Conservation (phyloP, 2,329 filamentous ascomycete species). For the Gyromitra esculenta region DNA sequence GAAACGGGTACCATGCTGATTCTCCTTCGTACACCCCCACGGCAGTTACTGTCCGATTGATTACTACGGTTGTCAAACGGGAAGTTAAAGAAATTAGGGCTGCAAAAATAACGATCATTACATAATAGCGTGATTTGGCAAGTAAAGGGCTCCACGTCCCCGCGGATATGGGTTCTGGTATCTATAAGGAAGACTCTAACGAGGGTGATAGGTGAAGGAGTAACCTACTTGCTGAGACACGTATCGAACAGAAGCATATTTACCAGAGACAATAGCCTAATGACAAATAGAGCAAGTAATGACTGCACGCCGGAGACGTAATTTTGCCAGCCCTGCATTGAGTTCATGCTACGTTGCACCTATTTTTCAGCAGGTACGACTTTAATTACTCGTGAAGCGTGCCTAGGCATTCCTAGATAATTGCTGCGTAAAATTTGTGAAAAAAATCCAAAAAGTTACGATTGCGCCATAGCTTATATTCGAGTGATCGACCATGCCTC, state of each 20-base stretch:
- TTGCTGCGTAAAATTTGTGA: background rate
- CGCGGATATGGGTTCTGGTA: background rate
- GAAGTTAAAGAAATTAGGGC: background rate
- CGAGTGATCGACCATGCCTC: constrained; percentile 30
- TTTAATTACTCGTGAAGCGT: background rate
- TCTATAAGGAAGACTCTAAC: background rate
- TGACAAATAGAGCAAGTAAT: background rate
- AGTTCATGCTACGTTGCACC: background rate
- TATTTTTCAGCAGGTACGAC: background rate
- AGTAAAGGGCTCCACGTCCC: background rate
- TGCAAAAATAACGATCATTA: background rate
- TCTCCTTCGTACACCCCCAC: background rate
- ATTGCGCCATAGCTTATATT: background rate
- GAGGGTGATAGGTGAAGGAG: background rate
- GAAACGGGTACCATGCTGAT: background rate
- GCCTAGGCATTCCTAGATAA: background rate
- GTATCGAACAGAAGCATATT: background rate
- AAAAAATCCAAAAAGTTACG: background rate
- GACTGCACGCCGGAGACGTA: background rate
- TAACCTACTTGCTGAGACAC: background rate
- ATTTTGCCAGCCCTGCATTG: background rate
- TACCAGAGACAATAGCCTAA: background rate
- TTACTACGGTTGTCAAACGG: background rate
- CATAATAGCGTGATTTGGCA: background rate
- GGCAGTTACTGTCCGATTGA: background rate